Evolutionary conservation across 495 filamentous ascomycete species (phyloP).

Genomic region (Hypoxylon rickii): DNA sequence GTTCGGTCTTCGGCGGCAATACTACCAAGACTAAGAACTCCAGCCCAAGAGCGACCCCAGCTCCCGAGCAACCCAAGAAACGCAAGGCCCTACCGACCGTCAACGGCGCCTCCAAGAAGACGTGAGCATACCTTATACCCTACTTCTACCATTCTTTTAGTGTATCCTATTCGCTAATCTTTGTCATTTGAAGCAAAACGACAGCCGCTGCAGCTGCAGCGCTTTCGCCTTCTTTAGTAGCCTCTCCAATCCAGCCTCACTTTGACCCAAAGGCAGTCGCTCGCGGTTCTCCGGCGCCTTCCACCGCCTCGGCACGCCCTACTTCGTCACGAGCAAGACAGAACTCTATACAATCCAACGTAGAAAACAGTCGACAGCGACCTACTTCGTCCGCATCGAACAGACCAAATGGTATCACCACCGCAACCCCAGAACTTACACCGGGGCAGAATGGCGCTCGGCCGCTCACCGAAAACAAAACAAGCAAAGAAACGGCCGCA

Average conservation of each 20-base stretch:
- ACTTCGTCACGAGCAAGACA: slow-evolving; percentile 71
- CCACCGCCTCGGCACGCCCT: slow-evolving; percentile 52
- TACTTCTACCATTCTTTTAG: background rate
- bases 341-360: slow-evolving; percentile 60
- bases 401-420: slow-evolving; percentile 43
- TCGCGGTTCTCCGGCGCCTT: slow-evolving; percentile 49
- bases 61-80: slow-evolving; percentile 64
- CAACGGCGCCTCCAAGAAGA: slow-evolving; percentile 69
- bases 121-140: slow-evolving; percentile 53
- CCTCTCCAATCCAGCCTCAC: slow-evolving; percentile 70
- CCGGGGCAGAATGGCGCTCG: slow-evolving; percentile 26
- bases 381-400: slow-evolving; percentile 66
- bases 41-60: slow-evolving; percentile 67
- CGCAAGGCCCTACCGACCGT: slow-evolving; percentile 69
- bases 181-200: slow-evolving; percentile 30
- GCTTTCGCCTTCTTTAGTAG: slow-evolving; percentile 70
- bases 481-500: slow-evolving; percentile 43
- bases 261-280: slow-evolving; percentile 54
- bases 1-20: slow-evolving; percentile 57
- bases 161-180: slow-evolving; percentile 16
- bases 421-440: slow-evolving; percentile 43
- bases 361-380: slow-evolving; percentile 58
- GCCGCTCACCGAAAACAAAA: slow-evolving; percentile 39
- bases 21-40: slow-evolving; percentile 55
- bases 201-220: slow-evolving; percentile 26